Percentiles rank a stretch among this genome's conserved stretches.
Conservation (phyloP, 345 rosid species). For the Lenwebbia sp. region DNA sequence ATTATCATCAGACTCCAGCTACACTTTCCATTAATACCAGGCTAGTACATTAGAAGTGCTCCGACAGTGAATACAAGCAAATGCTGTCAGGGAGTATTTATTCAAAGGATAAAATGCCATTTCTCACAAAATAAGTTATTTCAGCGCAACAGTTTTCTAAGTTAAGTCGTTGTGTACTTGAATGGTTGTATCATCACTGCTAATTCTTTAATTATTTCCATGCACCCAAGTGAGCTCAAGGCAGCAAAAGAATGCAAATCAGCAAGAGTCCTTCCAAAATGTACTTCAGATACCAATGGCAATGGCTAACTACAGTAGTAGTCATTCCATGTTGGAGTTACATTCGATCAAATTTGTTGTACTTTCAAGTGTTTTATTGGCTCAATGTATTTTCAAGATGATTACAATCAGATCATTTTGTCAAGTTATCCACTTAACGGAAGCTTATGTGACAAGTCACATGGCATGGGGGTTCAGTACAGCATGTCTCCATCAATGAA, state of each 20-base stretch:
- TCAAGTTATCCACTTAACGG: neutral
- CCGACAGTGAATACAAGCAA: neutral
- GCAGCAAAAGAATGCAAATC: neutral
- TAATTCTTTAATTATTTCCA: neutral
- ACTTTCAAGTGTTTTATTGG: neutral
- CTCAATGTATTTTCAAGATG: neutral
- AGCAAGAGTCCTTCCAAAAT: neutral
- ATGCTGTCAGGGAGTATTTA: neutral
- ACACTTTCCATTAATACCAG: neutral
- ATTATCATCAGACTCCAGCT: neutral
- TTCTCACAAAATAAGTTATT: neutral
- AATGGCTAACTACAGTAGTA: neutral
- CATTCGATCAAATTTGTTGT: neutral
- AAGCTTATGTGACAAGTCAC: neutral
- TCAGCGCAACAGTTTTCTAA: neutral
- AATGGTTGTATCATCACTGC: neutral
- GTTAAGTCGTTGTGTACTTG: neutral
- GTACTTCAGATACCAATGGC: neutral
- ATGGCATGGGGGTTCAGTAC: too few species aligned
- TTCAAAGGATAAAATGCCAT: neutral
- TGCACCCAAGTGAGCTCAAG: neutral
- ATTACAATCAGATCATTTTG: neutral
- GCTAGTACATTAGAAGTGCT: neutral
- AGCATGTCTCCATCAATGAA: too few species aligned
- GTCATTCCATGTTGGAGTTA: neutral